Evolutionary conservation across 805 yeast species (phyloP).

Genomic region (Cyberlindnera mycetangii): DNA sequence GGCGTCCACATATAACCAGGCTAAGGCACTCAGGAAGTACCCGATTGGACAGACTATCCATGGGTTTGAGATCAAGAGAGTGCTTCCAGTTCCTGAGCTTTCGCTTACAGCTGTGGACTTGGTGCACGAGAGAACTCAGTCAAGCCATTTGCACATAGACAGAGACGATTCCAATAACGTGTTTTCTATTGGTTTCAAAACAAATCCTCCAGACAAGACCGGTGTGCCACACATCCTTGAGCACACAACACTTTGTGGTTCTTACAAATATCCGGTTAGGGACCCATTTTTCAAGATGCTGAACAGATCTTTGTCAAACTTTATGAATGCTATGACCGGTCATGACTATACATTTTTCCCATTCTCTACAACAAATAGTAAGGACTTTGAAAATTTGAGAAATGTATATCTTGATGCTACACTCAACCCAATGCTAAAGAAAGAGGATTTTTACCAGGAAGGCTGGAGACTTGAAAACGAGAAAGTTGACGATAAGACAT

Average conservation of each 20-base stretch:
- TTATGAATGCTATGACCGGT: slow-evolving; percentile 99
- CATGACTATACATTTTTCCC: slow-evolving; percentile 95
- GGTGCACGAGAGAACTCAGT: slow-evolving; percentile 64
- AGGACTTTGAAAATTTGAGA: slow-evolving; percentile 80
- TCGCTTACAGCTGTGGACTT: slow-evolving; percentile 76
- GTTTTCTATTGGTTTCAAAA: slow-evolving; percentile 84
- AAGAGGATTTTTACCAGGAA: slow-evolving; percentile 87
- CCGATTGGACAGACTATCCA: slow-evolving; percentile 60
- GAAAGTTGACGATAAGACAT: slow-evolving; percentile 48
- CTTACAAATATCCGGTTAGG: slow-evolving; percentile 84
- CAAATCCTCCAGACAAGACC: slow-evolving; percentile 91
- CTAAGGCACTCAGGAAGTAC: slow-evolving; percentile 45
- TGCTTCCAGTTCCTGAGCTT: slow-evolving; percentile 74
- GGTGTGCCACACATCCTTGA: slow-evolving; percentile 97
- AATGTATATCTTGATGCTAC: slow-evolving; percentile 88
- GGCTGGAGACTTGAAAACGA: slow-evolving; percentile 95
- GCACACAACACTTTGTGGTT: slow-evolving; percentile 95
- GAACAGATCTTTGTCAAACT: slow-evolving; percentile 88
- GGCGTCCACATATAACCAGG: slow-evolving; percentile 31
- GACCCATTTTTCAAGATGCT: slow-evolving; percentile 98
- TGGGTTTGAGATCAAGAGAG: slow-evolving; percentile 66
- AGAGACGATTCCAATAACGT: slow-evolving; percentile 83
- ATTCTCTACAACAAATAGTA: slow-evolving; percentile 86
- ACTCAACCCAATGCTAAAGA: slow-evolving; percentile 71
- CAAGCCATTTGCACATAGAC: slow-evolving; percentile 83